Evolutionary conservation across 768 basidiomycete species (phyloP).

Genomic region (Pulveroboletus sp.): DNA sequence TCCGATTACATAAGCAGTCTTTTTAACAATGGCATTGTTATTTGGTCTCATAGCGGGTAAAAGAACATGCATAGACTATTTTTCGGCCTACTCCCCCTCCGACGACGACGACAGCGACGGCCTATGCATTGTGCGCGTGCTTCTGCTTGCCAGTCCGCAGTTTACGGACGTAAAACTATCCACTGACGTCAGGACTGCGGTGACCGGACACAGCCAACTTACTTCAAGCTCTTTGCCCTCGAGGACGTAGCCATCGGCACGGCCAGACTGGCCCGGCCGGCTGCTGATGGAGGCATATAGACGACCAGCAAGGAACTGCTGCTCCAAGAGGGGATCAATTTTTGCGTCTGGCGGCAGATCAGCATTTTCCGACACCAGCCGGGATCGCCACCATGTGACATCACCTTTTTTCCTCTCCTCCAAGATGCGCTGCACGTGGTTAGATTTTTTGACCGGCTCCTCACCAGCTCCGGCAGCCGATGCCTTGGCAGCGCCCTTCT

Average conservation of each 20-base stretch:
- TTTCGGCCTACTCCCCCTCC: background rate
- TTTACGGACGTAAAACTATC: conserved; percentile 91
- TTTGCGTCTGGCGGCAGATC: conserved; percentile 64
- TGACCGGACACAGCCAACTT: conserved; percentile 13
- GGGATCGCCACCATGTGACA: conserved; percentile 16
- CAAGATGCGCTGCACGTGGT: conserved; percentile 83
- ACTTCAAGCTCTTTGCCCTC: conserved; percentile 99
- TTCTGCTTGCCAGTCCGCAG: conserved; percentile 93
- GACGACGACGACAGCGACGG: background rate
- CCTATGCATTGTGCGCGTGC: conserved; percentile 63
- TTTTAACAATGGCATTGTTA: conserved; percentile 1
- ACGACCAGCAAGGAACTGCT: conserved; percentile 92
- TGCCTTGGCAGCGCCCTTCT: conserved; percentile 69
- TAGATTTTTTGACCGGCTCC: conserved; percentile 78
- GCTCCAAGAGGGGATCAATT: conserved; percentile 85
- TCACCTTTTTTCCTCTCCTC: conserved; percentile 90
- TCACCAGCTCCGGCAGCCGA: conserved; percentile 39
- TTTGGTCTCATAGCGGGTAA: conserved; percentile 6
- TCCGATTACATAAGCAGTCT: conserved; percentile 22
- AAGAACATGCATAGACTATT: conserved; percentile 6
- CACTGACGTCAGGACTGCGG: conserved; percentile 22
- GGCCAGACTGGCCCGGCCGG: conserved; percentile 95
- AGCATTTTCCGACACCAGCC: conserved; percentile 8
- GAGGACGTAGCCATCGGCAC: conserved; percentile 94
- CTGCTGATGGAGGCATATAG: conserved; percentile 92